Base-by-base conservation (phyloP, 768 basidiomycete genomes). In the Leucocoprinus leucothites region DNA sequence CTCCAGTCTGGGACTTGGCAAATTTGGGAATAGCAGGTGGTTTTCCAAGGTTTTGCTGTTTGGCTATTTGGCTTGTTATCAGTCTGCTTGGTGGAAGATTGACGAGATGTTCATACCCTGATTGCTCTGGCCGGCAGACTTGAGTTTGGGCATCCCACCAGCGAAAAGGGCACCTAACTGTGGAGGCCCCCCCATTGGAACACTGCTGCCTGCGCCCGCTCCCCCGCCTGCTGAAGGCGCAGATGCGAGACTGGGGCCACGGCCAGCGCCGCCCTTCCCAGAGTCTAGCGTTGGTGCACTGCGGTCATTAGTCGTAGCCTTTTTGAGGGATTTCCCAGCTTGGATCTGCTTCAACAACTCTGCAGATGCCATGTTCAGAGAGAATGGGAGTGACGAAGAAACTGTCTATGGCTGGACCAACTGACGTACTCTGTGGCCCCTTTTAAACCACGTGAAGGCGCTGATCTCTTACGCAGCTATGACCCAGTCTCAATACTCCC, bases 91-190 rank as follows among this genome's bases (percentile, higher is more conserved):
- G 38, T 36, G n/a, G 19, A 36, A 43, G 48, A 57, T 45, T 48
- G 54, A 59, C 35, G 62, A 45, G 54, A 43, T 35, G 51, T 26
- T 52, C 77, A 57, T 64, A 87, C 88, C 81, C 53, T 76, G 68
- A 67, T 74, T 78, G 51, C 65, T 76, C 55, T 82, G 80, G 11
- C 84, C 89, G n/a, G 88, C 80, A 43, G 91, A 83, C 74, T 88
- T 95, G 64, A 96, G 67, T 66, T 90, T 94, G 3, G 94, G 94
- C 76, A 96, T 85, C 1, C 94, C 94, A 14, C 91, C 93, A 43
- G 94, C 92, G 64, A 97, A 95, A 9, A 97, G 70, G 1, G 83
- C 86, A 28, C 84, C 94, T 3, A 95, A 73, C 67, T 94, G 92
- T 22, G 91, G 90, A 24, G 92, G 84, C 38, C 76, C 78, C 21